Evolutionary conservation across 108 stramenopile genomes (phyloP).

Genomic region (Phaeodactylum tricornutum): DNA sequence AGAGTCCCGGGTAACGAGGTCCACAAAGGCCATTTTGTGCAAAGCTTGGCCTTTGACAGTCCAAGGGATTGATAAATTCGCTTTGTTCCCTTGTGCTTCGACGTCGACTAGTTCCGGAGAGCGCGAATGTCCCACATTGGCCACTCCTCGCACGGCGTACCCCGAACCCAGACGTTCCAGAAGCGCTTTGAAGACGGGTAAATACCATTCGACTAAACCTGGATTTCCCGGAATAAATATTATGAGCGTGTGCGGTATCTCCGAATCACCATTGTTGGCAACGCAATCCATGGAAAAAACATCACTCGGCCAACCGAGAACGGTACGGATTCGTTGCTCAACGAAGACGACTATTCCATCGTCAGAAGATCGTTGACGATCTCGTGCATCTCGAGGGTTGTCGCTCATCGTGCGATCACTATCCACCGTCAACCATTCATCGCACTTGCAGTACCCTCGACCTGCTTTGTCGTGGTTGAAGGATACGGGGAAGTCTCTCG

Average conservation of each 20-base stretch:
- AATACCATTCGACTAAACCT: slow-evolving; percentile 63
- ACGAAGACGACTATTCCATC: no score
- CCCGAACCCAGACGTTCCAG: slow-evolving; percentile 42
- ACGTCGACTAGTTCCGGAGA: slow-evolving; percentile 17
- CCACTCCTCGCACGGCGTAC: slow-evolving; percentile 40
- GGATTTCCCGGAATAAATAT: slow-evolving; percentile 80
- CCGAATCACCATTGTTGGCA: neutral
- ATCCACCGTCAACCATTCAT: no score
- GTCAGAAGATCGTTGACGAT: no score
- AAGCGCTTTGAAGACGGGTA: slow-evolving; percentile 19
- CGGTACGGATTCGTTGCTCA: neutral
- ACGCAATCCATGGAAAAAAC: slow-evolving; percentile 29
- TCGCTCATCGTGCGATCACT: no score
- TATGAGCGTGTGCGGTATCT: slow-evolving; percentile 42
- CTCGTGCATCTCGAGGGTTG: no score
- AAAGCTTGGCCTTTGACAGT: slow-evolving; percentile 66
- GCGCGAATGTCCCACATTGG: slow-evolving; percentile 67
- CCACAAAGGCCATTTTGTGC: slow-evolving; percentile 66
- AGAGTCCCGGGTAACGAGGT: slow-evolving; percentile 23
- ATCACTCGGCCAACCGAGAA: slow-evolving; percentile 66
- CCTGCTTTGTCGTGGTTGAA: no score
- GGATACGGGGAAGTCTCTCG: no score
- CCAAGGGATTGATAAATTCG: slow-evolving; percentile 27
- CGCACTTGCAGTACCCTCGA: no score
- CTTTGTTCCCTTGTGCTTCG: no score